Base-by-base conservation (phyloP, 2,329 filamentous ascomycete species). In the Exophiala sideris region DNA sequence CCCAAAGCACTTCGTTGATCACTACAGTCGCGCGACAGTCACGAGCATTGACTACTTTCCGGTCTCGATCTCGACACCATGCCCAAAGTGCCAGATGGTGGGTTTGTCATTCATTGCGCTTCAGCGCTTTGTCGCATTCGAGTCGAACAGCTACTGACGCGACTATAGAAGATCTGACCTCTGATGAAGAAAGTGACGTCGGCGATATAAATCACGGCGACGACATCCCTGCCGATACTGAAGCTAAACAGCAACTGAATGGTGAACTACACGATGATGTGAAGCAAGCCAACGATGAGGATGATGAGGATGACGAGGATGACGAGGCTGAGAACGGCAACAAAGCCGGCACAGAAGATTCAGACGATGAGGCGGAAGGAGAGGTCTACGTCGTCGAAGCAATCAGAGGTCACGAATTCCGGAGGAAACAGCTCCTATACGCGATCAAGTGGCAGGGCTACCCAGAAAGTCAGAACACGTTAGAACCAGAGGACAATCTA, bases 361-460 rank as follows among this genome's bases (percentile, higher is more conserved):
- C 35, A 24, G 42, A 42, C 9, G 40, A 24, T 7, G 46, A 42
- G 8, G 33, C 44, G 8, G 52, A 47, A 38, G 47, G 24, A 41
- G 58, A 60, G n/a, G n/a, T 46, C 38, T 56, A 52, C 39, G 41
- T 10, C 39, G 49, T 58, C 10, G 48, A 56, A 39, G 54, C 33
- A 10, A 53, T 55, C 18, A 45, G n/a, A 14, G 9, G 48, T 10
- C 45, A 57, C 33, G 24, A 33, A 18, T 29, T 51, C 32, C 5
- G 18, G 32, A 52, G 56, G 34, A 45, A 40, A 18, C 6, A 21
- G 20, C 48, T 77, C 20, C 54, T 69, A 34, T 68, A 76, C 16
- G 59, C 68, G 6, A 73, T 77, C 29, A 77, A 77, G 61, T 78
- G 76, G 76, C 71, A 72, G 57, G 74, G 73, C 4, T 78, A 76